A percentile compares a stretch with the other conserved stretches of the same genome.
phyloP scores from a whole-genome alignment of 2,329 filamentous ascomycete species.

The Raffaelea ambrosiae region DNA sequence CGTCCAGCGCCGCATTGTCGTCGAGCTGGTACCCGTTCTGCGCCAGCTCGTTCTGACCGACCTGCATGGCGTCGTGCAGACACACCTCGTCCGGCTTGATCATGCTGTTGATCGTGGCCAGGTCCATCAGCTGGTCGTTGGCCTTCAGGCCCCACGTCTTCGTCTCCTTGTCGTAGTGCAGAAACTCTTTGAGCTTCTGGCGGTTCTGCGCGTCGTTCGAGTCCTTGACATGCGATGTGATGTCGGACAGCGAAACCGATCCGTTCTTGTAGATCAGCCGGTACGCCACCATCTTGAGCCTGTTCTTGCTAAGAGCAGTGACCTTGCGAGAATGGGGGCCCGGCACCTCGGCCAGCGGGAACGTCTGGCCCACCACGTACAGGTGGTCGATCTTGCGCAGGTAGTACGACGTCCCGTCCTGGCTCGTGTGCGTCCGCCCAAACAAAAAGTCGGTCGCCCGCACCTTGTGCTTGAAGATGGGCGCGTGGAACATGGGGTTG shows the following conservation, averaged over 20 bases:
- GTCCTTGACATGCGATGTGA: conserved; percentile 86
- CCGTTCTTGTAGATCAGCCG: conserved; percentile 74
- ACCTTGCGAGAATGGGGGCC: conserved; percentile 91
- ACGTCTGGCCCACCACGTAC: conserved; percentile 84
- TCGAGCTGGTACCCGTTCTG: conserved; percentile 78
- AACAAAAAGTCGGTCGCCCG: conserved; percentile 80
- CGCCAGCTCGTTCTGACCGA: conserved; percentile 81
- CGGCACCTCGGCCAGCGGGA: conserved; percentile 86
- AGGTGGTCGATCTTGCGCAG: conserved; percentile 86
- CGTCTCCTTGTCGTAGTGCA: conserved; percentile 78
- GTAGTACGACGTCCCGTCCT: conserved; percentile 70
- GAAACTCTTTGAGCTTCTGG: conserved; percentile 94
- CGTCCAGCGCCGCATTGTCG: conserved; percentile 54
- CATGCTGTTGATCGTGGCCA: conserved; percentile 72
- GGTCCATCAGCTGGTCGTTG: conserved; percentile 69
- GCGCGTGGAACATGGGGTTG: conserved; percentile 91
- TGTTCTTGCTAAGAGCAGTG: conserved; percentile 92
- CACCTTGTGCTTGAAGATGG: conserved; percentile 78
- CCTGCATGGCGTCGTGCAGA: conserved; percentile 91
- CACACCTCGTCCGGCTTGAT: conserved; percentile 95
- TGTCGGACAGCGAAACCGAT: conserved; percentile 67
- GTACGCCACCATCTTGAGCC: conserved; percentile 92
- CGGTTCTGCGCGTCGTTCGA: conserved; percentile 93
- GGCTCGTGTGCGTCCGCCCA: conserved; percentile 70
- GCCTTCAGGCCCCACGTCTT: conserved; percentile 78